Conservation (phyloP, 768 basidiomycete genomes). For the Mycena kentingensis region DNA sequence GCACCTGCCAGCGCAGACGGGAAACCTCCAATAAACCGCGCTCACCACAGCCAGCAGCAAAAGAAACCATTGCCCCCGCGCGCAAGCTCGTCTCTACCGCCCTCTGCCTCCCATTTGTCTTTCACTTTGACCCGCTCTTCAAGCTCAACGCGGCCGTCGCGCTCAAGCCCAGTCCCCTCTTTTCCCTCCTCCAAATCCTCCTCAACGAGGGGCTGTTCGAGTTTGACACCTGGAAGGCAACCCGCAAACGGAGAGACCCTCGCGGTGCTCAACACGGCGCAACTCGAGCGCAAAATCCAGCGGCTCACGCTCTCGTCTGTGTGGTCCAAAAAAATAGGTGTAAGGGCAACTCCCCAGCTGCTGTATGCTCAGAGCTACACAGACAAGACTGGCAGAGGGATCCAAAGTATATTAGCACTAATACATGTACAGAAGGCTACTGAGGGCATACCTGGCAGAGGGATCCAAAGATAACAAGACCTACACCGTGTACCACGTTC, state of each 20-base stretch:
- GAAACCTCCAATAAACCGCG: too few species aligned
- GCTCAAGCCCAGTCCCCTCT: slow-evolving; percentile 69
- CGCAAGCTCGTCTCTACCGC: slow-evolving; percentile 63
- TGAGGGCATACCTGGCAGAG: too few species aligned
- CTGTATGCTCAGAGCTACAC: too few species aligned
- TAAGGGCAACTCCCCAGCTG: too few species aligned
- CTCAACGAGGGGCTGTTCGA: slow-evolving; percentile 63
- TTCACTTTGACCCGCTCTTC: slow-evolving; percentile 82
- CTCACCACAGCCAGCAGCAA: slow-evolving; percentile 57
- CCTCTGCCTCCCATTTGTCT: slow-evolving; percentile 63
- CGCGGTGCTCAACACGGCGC: slow-evolving; percentile 55
- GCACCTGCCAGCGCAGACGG: too few species aligned
- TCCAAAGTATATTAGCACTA: too few species aligned
- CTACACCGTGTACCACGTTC: too few species aligned
- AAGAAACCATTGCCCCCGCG: slow-evolving; percentile 54
- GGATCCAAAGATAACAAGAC: too few species aligned
- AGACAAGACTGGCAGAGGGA: too few species aligned
- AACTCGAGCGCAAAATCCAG: slow-evolving; percentile 78
- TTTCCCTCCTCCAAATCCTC: slow-evolving; percentile 75
- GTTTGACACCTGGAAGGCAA: slow-evolving; percentile 60
- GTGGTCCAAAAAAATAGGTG: slow-evolving; percentile 72
- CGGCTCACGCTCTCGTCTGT: slow-evolving; percentile 75
- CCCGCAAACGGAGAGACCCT: slow-evolving; percentile 26
- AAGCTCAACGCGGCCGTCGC: slow-evolving; percentile 71
- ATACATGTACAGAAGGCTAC: too few species aligned